Base-by-base conservation (phyloP, 129 eudicot genomes). In the Cynara cardunculus region DNA sequence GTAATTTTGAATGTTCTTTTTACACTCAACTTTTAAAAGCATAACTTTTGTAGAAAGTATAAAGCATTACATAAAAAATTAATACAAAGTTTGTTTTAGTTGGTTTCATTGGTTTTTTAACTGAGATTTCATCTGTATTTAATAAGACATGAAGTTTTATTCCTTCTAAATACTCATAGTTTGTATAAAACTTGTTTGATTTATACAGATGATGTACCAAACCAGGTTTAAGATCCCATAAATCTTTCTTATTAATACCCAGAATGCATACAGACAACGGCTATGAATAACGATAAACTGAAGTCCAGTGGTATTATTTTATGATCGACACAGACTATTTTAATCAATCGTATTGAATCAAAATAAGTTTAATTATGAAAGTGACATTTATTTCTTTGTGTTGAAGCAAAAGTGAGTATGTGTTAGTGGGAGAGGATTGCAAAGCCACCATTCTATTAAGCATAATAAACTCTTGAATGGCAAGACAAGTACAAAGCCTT, bases 401-500 rank as follows among this genome's bases (percentile, higher is more conserved):
- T 71, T 9, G 53, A 71, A 71, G 75, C 28, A 34, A 71, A 34
- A 71, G 59, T 34, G 6, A 71, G 59, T 71, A 71, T 34, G 53
- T 28, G 24, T 16, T 35, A 34, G 59, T 71, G 75, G 75, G 59
- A 34, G 27, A 71, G 75, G 30, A 35, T n/a, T 71, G 59, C 25
- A 71, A 71, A 71, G 56, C 75, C 59, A 71, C 59, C 30, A 71
- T 71, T 35, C n/a, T 21, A 19, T n/a, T 53, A 22, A 31, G 64
- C 35, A 77, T 35, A 24, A 39, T 77, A 39, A 34, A 77, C 39
- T 31, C 81, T 77, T 65, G 59, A 65, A 31, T 14, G 14, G 62
- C 30, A 77, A 77, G 73, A 34, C 73, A 77, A 77, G 73, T 77
- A 77, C 73, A 24, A 35, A 35, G 3, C 37, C 25, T 64, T 22